These are phyloP conservation scores for Cutaneotrichosporon dermatis DNA, from an alignment of 1,284 basidiomycete species.

Conservation along the genomic window DNA sequence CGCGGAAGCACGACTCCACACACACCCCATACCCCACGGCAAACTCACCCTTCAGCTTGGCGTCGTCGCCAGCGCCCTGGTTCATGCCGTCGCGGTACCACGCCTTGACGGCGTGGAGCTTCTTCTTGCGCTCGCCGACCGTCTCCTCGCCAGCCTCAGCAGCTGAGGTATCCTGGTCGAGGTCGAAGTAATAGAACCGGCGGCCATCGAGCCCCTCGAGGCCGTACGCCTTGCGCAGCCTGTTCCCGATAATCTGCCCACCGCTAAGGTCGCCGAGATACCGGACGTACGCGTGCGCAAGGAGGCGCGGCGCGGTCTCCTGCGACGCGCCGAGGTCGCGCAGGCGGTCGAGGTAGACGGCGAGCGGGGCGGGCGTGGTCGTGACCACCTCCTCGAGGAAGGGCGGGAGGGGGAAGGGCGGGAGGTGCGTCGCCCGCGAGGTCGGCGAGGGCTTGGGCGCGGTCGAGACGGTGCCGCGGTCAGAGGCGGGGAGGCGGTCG, in stretches of 20 bases:
- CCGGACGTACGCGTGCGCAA: conserved; percentile 77
- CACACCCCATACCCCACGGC: conserved; percentile 14
- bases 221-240: conserved; percentile 62
- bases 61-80: conserved; percentile 54
- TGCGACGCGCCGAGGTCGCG: conserved; percentile 54
- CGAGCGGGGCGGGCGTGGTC: conserved; percentile 55
- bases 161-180: conserved; percentile 41
- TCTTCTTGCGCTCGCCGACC: conserved; percentile 31
- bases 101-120: conserved; percentile 66
- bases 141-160: conserved; percentile 53
- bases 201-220: conserved; percentile 57
- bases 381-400: conserved; percentile 44
- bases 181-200: conserved; percentile 68
- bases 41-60: conserved; percentile 57
- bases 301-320: conserved; percentile 56
- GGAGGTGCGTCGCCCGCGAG: conserved; percentile 52
- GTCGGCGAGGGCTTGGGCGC: conserved; percentile 22
- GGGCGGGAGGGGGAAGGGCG: conserved; percentile 53
- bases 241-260: conserved; percentile 67
- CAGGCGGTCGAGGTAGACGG: conserved; percentile 54
- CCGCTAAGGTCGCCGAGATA: conserved; percentile 83
- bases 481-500: conserved; percentile 24
- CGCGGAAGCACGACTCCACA: no score
- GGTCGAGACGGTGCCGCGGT: no score
- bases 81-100: conserved; percentile 74